Percentiles rank a stretch among this genome's conserved stretches.
Conservation (phyloP, 2,329 filamentous ascomycete genomes). For the Stenocarpella maydis region DNA sequence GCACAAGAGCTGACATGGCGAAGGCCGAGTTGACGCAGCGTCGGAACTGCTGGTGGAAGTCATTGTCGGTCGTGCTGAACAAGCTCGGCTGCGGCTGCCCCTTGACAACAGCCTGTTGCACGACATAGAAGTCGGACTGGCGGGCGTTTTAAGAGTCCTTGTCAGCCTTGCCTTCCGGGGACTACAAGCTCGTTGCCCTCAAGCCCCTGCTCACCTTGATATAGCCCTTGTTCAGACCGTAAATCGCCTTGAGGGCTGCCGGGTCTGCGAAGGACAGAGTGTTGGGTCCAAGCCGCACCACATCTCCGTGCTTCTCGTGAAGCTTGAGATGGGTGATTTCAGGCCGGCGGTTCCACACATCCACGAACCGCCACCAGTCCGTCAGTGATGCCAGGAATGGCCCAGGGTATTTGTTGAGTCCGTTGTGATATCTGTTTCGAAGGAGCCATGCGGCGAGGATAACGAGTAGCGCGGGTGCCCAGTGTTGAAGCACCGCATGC, state of each 20-base stretch:
- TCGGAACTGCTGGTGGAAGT: conserved; percentile 78
- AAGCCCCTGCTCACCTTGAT: conserved; percentile 69
- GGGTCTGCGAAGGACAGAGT: conserved; percentile 47
- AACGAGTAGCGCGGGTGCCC: conserved; percentile 49
- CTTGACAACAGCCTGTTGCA: conserved; percentile 76
- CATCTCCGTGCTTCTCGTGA: conserved; percentile 46
- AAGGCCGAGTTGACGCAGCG: conserved; percentile 80
- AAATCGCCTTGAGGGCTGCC: conserved; percentile 47
- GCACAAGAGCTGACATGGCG: conserved; percentile 77
- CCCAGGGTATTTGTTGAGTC: conserved; percentile 76
- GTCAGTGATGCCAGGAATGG: conserved; percentile 73
- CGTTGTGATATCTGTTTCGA: conserved; percentile 61
- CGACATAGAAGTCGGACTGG: conserved; percentile 83
- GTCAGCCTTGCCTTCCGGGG: conserved; percentile 57
- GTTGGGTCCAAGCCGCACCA: conserved; percentile 50
- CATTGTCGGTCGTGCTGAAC: conserved; percentile 79
- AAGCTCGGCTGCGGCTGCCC: conserved; percentile 75
- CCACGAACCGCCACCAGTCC: conserved; percentile 78
- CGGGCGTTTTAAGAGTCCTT: background rate
- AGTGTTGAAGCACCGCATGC: conserved; percentile 51
- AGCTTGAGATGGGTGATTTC: conserved; percentile 74
- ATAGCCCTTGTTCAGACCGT: conserved; percentile 84
- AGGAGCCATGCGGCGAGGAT: conserved; percentile 51
- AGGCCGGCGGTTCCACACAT: conserved; percentile 70
- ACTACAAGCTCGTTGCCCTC: too few relatives aligned